Evolutionary conservation across 2,329 filamentous ascomycete genomes (phyloP), one percentile per base, ranked within the genome.

Genomic region (Penicillium olsonii): DNA sequence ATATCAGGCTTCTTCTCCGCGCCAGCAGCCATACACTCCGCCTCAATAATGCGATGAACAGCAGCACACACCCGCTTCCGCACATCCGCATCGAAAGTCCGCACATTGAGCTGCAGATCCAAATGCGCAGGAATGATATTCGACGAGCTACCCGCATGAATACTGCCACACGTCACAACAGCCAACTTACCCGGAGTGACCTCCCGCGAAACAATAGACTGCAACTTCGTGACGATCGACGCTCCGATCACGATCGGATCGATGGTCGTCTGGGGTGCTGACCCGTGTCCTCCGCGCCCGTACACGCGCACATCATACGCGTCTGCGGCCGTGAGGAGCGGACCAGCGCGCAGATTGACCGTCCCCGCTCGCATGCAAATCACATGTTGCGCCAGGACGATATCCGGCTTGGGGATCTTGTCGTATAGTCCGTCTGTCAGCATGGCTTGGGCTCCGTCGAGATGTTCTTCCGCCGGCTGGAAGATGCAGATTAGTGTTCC

Each of bases 381-480:
- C 0, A 84, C 78, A 66, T 84, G 81, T 17, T 75, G 78, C 2
- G 79, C 80, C 2, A 84, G 66, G 7, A 78, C 75, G n/a, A 81
- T 62, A 56, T 83, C 80, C 3, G 81, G 82, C n/a, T 76, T 68
- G 0, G 79, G 79, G 2, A 83, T 70, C 45, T 70, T 75, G 7
- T 77, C 67, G 55, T 83, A 84, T 27, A 84, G 57, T 0, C 81
- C 80, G 52, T 79, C 81, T 18, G 79, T 73, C 1, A 84, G 67
- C 81, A 84, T 84, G 33, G 80, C 67, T 65, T 77, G 74, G 0
- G 84, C 84, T 0, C 85, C 84, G 1, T 71, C 74, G 0, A 77
- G 78, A 2, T 76, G 69, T 65, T 87, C 84, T 64, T 87, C 84
- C 0, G 78, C 79, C 0, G 84, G 84, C 59, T 88, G 85, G 61